Evolutionary conservation across 75 land plant genomes (phyloP), one percentile per base, ranked within the genome.

Genomic region (Chamaecyparis obtusa): DNA sequence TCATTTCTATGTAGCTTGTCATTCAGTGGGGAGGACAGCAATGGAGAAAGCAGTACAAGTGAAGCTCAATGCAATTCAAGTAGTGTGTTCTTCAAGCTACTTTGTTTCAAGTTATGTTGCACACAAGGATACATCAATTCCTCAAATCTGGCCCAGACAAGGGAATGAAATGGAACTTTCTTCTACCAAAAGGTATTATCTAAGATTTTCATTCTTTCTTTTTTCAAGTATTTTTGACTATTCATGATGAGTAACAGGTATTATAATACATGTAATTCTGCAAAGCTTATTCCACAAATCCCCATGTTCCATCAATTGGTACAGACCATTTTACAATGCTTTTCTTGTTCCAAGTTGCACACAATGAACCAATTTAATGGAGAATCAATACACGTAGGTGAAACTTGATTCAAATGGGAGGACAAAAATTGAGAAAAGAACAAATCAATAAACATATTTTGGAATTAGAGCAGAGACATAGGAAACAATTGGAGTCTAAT

Each of bases 121-220:
- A 41, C 97, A 95, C 79, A 95, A 95, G 77, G 96, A 94, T 87
- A 92, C 85, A 16, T 86, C 91, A 21, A 24, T 95, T n/a, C 96
- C 96, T 27, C 97, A 95, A 89, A 92, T 95, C 91, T 95, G 97
- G 96, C 95, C 95, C 19, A 88, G 95, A 71, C 33, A 89, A 85
- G 92, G 87, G n/a, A 82, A 87, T 43, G 89, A 89, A 8, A 69
- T 88, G 3, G 82, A 37, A 9, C 80, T 87, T 77, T 56, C 32
- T 90, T 69, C 90, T 24, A 86, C 81, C 30, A 81, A 87, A 30
- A 90, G 91, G 90, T 86, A 79, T 43, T 17, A 36, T 44, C n/a
- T 19, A 30, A 24, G 8, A 21, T 37, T 7, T 69, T 7, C 19
- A 1, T 21, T 27, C 5, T 49, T 14, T 75, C n/a, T 75, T 14